Conservation (phyloP, 345 rosid species). For the Linum trigynum region DNA sequence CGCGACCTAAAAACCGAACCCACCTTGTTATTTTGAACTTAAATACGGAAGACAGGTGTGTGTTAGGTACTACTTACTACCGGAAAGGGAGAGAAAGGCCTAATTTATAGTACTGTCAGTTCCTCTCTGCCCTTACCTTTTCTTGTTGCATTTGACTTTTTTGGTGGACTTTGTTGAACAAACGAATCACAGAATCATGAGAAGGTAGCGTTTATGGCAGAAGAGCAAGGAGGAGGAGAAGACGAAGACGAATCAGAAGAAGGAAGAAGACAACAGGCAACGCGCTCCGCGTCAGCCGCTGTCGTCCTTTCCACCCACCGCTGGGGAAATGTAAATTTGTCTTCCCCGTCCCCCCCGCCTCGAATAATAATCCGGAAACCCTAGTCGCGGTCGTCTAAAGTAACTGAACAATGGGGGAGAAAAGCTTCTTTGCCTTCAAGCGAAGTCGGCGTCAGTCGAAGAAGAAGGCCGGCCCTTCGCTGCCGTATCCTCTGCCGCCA, state of each 20-base stretch:
- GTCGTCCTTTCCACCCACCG: background rate
- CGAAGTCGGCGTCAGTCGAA: slow-evolving; percentile 1
- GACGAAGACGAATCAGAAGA: background rate
- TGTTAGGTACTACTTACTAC: too few relatives aligned
- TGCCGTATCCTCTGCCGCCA: background rate
- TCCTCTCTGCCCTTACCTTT: background rate
- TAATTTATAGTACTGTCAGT: background rate
- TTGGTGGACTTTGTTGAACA: background rate
- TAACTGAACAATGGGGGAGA: background rate
- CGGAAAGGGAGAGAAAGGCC: too few relatives aligned
- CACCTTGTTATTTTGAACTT: too few relatives aligned
- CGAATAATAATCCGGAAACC: background rate
- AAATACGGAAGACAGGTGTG: too few relatives aligned
- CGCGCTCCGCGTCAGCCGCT: background rate
- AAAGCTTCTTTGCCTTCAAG: background rate
- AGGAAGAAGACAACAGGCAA: background rate
- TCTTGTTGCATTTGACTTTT: background rate
- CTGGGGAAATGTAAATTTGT: background rate
- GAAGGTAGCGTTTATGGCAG: background rate
- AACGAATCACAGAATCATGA: background rate
- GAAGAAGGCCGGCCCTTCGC: background rate
- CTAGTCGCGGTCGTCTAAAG: background rate
- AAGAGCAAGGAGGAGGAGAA: background rate
- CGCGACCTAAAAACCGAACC: too few relatives aligned
- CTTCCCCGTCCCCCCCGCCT: background rate